Evolutionary conservation across 805 yeast species (phyloP).

Genomic region (Monosporozyma yasuniensis): DNA sequence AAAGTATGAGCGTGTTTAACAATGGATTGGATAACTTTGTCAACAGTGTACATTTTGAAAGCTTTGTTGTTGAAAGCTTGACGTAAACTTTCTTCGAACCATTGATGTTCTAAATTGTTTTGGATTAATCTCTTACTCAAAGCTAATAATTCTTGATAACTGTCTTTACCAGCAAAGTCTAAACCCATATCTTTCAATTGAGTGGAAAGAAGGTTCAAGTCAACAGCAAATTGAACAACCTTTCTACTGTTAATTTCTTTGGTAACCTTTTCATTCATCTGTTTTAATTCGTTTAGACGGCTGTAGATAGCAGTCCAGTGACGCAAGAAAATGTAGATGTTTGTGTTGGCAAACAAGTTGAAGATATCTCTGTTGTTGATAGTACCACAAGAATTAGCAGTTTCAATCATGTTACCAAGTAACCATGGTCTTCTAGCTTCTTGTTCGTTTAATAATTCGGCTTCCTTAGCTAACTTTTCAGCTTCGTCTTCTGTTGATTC

Average conservation of each 20-base stretch:
- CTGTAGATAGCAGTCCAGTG: conserved; percentile 72
- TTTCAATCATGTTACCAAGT: conserved; percentile 27
- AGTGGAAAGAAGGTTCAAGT: conserved; percentile 69
- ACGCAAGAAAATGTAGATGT: conserved; percentile 83
- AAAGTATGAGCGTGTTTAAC: conserved; percentile 83
- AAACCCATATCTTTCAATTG: conserved; percentile 78
- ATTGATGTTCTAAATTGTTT: conserved; percentile 85
- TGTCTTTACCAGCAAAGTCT: conserved; percentile 55
- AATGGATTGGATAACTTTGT: conserved; percentile 77
- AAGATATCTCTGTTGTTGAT: conserved; percentile 41
- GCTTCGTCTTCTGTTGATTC: conserved; percentile 20
- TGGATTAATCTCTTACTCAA: conserved; percentile 72
- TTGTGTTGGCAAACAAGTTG: conserved; percentile 81
- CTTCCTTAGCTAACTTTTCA: conserved; percentile 16
- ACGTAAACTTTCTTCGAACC: conserved; percentile 91
- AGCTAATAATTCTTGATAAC: conserved; percentile 69
- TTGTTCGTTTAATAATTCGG: conserved; percentile 25
- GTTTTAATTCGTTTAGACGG: conserved; percentile 70
- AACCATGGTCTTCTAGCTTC: conserved; percentile 30
- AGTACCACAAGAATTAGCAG: conserved; percentile 23
- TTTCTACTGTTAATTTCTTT: conserved; percentile 58
- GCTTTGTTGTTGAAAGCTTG: conserved; percentile 93
- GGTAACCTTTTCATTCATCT: conserved; percentile 59
- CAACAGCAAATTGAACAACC: conserved; percentile 72
- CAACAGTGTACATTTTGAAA: conserved; percentile 84